Base-by-base conservation (phyloP, 2,329 filamentous ascomycete genomes). In the Aspergillus flavus region DNA sequence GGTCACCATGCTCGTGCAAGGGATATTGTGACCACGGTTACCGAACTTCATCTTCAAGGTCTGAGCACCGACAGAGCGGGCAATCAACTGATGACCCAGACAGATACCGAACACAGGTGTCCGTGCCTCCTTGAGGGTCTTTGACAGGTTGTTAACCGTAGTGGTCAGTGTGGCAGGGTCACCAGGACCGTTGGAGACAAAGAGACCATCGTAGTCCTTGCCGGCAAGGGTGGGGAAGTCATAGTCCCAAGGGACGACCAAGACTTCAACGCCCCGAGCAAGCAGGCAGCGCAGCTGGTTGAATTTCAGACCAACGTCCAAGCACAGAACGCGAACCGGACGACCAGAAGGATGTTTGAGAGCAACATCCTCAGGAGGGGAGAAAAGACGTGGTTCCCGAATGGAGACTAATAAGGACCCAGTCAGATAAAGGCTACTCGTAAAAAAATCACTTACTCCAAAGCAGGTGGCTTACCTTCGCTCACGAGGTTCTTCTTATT, bases 1-100 rank as follows among this genome's bases (percentile, higher is more conserved):
- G 52, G 94, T 96, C 69, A 98, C 84, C 86, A 97, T 87, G 81
- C 91, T 97, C 12, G 94, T 98, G 84, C 94, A 97, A 52, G 95
- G 95, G 74, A 99, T 98, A 82, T 99, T 99, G 84, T 96, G 93
- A 50, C 94, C 95, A 74, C 95, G 92, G 83, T 99, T 99, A 82
- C 95, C 95, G 74, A 97, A 99, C 86, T 98, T 98, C 93, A 99
- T 96, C 85, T 99, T 99, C 73, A 86, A 80, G 0, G 95, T 98
- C 54, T 85, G 85, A 54, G 94, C 94, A 61, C 94, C 94, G 36
- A 93, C 89, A 62, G 94, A 93, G 71, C 93, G 87, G 59, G 94
- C 93, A 58, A 98, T 88, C 70, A 98, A 85, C 81, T 98, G 94
- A 78, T 98, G 94, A 62, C 94, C 94, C 71, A 98, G 82, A 83